phyloP scores from a whole-genome alignment of 495 filamentous ascomycete genomes.

The Cairneyella variabilis region DNA sequence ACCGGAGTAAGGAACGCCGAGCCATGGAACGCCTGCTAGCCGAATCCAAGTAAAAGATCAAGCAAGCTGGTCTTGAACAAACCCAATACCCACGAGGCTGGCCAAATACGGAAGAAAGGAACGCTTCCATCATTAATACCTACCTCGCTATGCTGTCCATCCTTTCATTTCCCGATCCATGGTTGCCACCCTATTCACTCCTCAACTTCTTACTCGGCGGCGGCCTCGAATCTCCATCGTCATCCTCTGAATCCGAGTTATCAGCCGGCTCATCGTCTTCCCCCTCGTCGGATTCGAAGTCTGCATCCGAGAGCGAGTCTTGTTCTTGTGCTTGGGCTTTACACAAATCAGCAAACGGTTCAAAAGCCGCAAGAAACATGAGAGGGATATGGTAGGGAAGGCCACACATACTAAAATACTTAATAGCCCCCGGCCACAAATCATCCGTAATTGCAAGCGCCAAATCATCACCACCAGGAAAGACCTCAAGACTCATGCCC shows the following conservation, averaged over 20 bases:
- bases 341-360: conserved; percentile 8
- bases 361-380: conserved; percentile 1
- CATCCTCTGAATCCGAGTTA: conserved; percentile 20
- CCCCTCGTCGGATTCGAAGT: conserved; percentile 54
- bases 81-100: too few relatives aligned
- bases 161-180: too few relatives aligned
- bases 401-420: conserved; percentile 75
- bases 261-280: conserved; percentile 4
- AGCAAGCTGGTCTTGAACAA: too few relatives aligned
- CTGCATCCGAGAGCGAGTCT: conserved; percentile 50
- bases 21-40: too few relatives aligned
- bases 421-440: conserved; percentile 80
- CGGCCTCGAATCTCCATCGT: conserved; percentile 42
- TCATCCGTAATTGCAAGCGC: conserved; percentile 80
- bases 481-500: conserved; percentile 64
- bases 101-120: too few relatives aligned
- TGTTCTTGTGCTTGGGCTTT: conserved; percentile 60
- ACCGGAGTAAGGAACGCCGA: too few relatives aligned
- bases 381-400: background rate
- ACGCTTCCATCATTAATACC: too few relatives aligned
- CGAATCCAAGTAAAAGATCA: too few relatives aligned
- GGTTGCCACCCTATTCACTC: background rate
- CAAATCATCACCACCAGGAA: conserved; percentile 73
- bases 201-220: conserved; percentile 34
- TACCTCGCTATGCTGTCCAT: too few relatives aligned